Evolutionary conservation across 495 filamentous ascomycete genomes (phyloP).

Genomic region (Friedmanniomyces simplex): DNA sequence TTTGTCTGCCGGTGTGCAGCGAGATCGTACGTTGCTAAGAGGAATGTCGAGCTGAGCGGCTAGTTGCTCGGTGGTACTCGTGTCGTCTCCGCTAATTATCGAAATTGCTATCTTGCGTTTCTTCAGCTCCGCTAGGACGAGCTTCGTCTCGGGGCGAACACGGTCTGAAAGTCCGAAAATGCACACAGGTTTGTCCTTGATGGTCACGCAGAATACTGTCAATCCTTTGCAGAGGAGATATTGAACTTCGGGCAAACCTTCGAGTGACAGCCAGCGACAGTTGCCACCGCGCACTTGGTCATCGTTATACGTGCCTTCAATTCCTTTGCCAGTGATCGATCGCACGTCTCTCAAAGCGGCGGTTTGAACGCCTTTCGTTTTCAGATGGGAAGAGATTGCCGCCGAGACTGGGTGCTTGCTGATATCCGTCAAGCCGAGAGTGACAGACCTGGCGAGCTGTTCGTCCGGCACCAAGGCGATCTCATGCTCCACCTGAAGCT

Average conservation of each 20-base stretch:
- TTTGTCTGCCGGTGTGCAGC: conserved; percentile 53
- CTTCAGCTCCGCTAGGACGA: conserved; percentile 41
- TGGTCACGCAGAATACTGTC: conserved; percentile 54
- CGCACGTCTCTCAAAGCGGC: conserved; percentile 34
- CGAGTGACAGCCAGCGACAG: conserved; percentile 46
- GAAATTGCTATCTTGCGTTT: conserved; percentile 48
- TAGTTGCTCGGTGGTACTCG: conserved; percentile 44
- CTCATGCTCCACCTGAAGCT: conserved; percentile 41
- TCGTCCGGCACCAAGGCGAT: conserved; percentile 17
- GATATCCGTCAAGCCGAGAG: conserved; percentile 40
- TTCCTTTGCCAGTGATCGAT: conserved; percentile 44
- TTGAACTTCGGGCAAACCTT: conserved; percentile 35
- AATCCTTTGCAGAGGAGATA: conserved; percentile 37
- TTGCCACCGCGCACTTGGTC: conserved; percentile 48
- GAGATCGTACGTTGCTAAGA: conserved; percentile 34
- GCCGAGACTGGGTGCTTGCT: conserved; percentile 61
- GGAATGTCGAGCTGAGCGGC: conserved; percentile 47
- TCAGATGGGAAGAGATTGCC: conserved; percentile 44
- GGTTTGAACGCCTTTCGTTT: conserved; percentile 23
- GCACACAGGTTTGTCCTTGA: conserved; percentile 40
- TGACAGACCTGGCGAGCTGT: conserved; percentile 24
- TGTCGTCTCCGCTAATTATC: conserved; percentile 62
- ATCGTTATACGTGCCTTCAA: conserved; percentile 32
- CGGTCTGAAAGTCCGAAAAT: conserved; percentile 51
- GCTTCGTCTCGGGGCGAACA: conserved; percentile 46